Base-by-base conservation (phyloP, 306 rosid species). In the Rubus idaeus region DNA sequence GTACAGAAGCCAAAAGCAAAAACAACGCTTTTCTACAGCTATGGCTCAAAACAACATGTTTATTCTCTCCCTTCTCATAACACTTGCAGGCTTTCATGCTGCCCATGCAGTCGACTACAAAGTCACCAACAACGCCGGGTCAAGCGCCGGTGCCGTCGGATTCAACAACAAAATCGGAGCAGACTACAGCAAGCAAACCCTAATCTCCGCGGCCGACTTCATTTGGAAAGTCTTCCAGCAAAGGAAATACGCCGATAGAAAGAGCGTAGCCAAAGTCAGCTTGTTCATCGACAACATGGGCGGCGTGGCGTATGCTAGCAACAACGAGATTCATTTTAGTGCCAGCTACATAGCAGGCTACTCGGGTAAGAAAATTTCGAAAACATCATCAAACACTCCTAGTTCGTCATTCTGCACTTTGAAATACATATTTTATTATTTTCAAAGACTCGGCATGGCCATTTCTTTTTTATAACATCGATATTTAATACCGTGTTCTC, bases 81-180 rank as follows among this genome's bases (percentile, higher is more conserved):
- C 75, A 65, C 74, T 71, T 0, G 49, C 65, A 18, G 41, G 53
- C 46, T 20, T 66, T 4, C 17, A 52, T 11, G 45, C 51, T 35
- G 46, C 14, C 50, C 39, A 77, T 11, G 76, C 81, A 20, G 69
- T 85, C 23, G 21, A 84, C 5, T 80, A 78, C 79, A 14, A 14
- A 2, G 85, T 78, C 35, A 71, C 35, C 18, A 83, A 77, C 74
- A 30, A 40, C 5, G 80, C 83, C 5, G 74, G 11, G 35, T 44
- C 63, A 8, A 79, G 83, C 55, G 40, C 78, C 0, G 83, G 87
- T 2, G 80, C 70, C 4, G 56, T 35, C 64, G 80, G 87, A 0
- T 83, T 85, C 64, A 65, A 80, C 66, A 73, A 69, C 8, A 82
- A 87, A 2, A 69, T 87, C 23, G 87, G 84, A 5, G 50, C 61